phyloP scores from a whole-genome alignment of 73 alveolate genomes.

The Paramecium sexaurelia region DNA sequence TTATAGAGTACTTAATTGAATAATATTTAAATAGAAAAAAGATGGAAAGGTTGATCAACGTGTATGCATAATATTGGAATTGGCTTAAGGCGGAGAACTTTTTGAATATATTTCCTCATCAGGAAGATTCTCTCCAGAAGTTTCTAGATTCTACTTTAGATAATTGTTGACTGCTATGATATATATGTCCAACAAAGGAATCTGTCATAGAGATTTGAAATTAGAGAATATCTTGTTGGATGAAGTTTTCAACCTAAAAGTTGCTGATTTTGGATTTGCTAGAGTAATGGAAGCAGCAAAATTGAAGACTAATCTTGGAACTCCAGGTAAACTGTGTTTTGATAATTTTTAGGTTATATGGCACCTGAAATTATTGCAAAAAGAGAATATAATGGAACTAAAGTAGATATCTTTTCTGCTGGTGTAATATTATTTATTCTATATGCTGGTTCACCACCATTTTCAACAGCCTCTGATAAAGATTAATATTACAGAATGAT shows the following conservation, averaged over 20 bases:
- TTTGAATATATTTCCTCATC: conserved; percentile 70
- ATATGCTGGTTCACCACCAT: conserved; percentile 76
- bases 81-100: conserved; percentile 76
- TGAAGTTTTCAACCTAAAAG: conserved; percentile 76
- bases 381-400: conserved; percentile 70
- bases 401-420: conserved; percentile 78
- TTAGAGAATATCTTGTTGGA: conserved; percentile 91
- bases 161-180: conserved; percentile 77
- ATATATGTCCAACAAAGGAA: conserved; percentile 76
- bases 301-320: conserved; percentile 69
- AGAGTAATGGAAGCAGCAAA: conserved; percentile 53
- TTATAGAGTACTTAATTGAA: not conserved
- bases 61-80: conserved; percentile 69
- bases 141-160: conserved; percentile 74
- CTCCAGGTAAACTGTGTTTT: conserved; percentile 29
- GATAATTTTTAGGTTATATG: conserved; percentile 68
- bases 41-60: conserved; percentile 55
- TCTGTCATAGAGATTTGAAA: conserved; percentile 91
- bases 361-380: conserved; percentile 79
- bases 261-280: conserved; percentile 95
- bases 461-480: conserved; percentile 70
- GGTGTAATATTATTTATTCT: conserved; percentile 76
- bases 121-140: conserved; percentile 77
- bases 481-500: conserved; percentile 63
- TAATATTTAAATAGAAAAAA: not conserved